Evolutionary conservation across 306 rosid genomes (phyloP).

Genomic region (Malus sieversii): DNA sequence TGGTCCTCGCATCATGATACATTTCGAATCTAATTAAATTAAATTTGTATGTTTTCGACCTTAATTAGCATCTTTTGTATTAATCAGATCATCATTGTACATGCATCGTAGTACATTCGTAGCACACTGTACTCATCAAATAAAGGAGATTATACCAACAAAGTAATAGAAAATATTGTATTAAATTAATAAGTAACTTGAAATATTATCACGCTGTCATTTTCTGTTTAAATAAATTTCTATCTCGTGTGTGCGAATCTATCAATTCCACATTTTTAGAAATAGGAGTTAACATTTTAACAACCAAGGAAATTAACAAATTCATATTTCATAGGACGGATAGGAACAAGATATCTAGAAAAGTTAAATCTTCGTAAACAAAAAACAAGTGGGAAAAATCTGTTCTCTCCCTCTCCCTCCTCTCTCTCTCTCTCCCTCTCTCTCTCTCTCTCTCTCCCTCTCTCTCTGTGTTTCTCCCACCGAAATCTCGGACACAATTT

Average conservation of each 20-base stretch:
- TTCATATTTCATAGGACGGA: neutral
- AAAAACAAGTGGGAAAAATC: neutral
- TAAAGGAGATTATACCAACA: too few relatives aligned
- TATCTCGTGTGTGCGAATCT: neutral
- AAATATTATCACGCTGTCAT: too few relatives aligned
- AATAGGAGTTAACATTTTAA: neutral
- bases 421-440: neutral
- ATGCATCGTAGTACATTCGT: too few relatives aligned
- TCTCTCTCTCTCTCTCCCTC: slow-evolving; percentile 5
- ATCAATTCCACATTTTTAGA: neutral
- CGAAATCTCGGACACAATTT: slow-evolving; percentile 29
- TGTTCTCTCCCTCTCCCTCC: neutral
- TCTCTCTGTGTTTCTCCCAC: slow-evolving; percentile 7
- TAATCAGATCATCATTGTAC: too few relatives aligned
- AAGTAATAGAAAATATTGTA: too few relatives aligned
- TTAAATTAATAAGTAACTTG: too few relatives aligned
- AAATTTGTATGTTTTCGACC: too few relatives aligned
- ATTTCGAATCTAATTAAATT: too few relatives aligned
- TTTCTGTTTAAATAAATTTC: too few relatives aligned
- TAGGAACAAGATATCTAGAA: neutral
- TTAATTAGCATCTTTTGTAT: too few relatives aligned
- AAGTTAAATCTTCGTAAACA: neutral
- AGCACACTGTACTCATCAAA: too few relatives aligned
- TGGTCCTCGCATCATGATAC: neutral
- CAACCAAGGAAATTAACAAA: neutral